Evolutionary conservation across 169 alveolate genomes (phyloP).

Genomic region (Fabrea salina): DNA sequence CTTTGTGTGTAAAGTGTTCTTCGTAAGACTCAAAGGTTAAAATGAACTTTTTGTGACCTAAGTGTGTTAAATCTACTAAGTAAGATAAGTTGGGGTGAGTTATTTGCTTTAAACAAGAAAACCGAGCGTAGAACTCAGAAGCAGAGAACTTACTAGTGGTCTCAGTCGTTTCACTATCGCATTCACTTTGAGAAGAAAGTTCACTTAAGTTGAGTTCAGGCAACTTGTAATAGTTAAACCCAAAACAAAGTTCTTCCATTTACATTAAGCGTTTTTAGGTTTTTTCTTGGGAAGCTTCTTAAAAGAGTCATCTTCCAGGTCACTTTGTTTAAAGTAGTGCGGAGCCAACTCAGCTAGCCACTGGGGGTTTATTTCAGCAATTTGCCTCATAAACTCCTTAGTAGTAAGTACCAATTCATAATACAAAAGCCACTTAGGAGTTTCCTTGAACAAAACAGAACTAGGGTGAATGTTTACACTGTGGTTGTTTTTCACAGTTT

Average conservation of each 20-base stretch:
- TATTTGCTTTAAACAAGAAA: neutral
- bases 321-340: conserved; percentile 83
- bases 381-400: conserved; percentile 95
- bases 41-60: too few relatives aligned
- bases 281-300: neutral
- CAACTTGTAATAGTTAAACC: neutral
- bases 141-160: neutral
- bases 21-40: too few relatives aligned
- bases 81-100: neutral
- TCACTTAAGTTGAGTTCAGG: neutral
- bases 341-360: conserved; percentile 98
- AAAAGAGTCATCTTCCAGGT: neutral
- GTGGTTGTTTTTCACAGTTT: conserved; percentile 93
- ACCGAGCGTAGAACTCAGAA: conserved; percentile 19
- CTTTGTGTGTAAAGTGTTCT: too few relatives aligned
- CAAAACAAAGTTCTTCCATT: conserved; percentile 6
- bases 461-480: conserved; percentile 95
- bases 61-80: neutral
- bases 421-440: conserved; percentile 90
- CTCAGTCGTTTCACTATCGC: neutral
- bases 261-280: too few relatives aligned
- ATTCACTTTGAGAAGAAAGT: neutral
- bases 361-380: conserved; percentile 91
- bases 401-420: conserved; percentile 94
- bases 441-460: conserved; percentile 86